Evolutionary conservation across 2,329 filamentous ascomycete genomes (phyloP), one percentile per base, ranked within the genome.

Genomic region (Ophiostoma montium): DNA sequence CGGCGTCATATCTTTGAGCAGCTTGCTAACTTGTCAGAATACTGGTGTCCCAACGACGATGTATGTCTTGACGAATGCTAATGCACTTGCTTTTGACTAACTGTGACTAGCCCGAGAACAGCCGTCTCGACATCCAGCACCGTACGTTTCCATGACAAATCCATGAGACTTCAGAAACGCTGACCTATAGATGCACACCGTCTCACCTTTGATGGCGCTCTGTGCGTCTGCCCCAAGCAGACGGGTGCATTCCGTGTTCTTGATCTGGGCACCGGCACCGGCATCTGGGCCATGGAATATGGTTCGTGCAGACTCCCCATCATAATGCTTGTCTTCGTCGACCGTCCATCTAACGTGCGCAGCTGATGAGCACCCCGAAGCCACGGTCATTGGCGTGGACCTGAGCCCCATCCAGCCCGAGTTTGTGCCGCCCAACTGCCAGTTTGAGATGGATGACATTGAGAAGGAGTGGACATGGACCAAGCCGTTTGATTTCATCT

Each of bases 401-500:
- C 47, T 57, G n/a, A 57, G 55, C 31, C 55, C 55, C 3, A 53
- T 56, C 19, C 55, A 57, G 30, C 55, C 55, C 15, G 48, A 52
- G 15, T 52, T 52, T 13, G 50, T 50, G 5, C 52, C 52, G 11
- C 48, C 52, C 15, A 54, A 54, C 50, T 54, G 53, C 46, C 49
- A 47, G 12, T 56, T 55, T 4, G 53, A 57, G 35, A 49, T 57
- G 10, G 55, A 57, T 43, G 55, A 57, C 19, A 4, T 56, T 2
- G 56, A 57, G 39, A 55, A 57, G 42, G 56, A 57, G 5, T 57
- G 56, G 56, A 57, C 56, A 2, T 57, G 52, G 52, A 32, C 18
- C 11, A 47, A 41, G 12, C 48, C 48, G 18, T 57, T 57, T 42
- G 56, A 57, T n/a, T 57, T 56, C 15, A 57, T 57, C 41, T 57